Base-by-base conservation (phyloP, 2,329 filamentous ascomycete species). In the Colletotrichum endophyticum region DNA sequence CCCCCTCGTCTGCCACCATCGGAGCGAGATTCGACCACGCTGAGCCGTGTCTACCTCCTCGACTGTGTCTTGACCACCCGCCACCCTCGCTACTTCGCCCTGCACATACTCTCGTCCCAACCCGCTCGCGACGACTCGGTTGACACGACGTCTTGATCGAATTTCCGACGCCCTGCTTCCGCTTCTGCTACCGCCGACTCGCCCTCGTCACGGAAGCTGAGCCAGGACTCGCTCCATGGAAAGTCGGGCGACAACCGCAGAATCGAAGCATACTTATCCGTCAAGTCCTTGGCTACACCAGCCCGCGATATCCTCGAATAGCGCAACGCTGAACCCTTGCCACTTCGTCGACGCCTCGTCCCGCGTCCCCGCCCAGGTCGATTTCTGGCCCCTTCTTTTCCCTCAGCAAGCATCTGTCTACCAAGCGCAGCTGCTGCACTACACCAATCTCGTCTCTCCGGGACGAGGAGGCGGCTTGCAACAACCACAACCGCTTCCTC, bases 391-490 rank as follows among this genome's bases (percentile, higher is more conserved):
- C 44, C 88, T 91, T 78, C 85, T 92, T 79, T 86, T 92, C 74
- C 91, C 91, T 19, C 91, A 92, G 78, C 91, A 92, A 78, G 86
- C 89, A 39, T 90, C 88, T 57, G 85, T 90, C 78, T 91, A 92
- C 84, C 90, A 93, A 81, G 90, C 90, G 70, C 91, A 92, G 84
- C 89, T 94, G 72, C 87, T 91, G 68, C 89, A 92, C 79, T 93
- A 93, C 87, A 93, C 93, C 84, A 91, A 90, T 81, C 90, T 93
- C 82, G 89, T 93, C 79, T 90, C 91, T 70, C 89, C 91, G 66
- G 86, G 89, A 73, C 86, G 91, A 81, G 88, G 84, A 83, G 89
- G 89, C 79, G 89, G 90, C 80, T 84, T 92, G 75, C 91, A 92
- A 81, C 87, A 89, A 75, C 85, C 88, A 76, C 77, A 80, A 78